A percentile compares a stretch with the other conserved stretches of the same genome.
Conservation (phyloP, 2,329 filamentous ascomycete species). For the Chalara sp. region DNA sequence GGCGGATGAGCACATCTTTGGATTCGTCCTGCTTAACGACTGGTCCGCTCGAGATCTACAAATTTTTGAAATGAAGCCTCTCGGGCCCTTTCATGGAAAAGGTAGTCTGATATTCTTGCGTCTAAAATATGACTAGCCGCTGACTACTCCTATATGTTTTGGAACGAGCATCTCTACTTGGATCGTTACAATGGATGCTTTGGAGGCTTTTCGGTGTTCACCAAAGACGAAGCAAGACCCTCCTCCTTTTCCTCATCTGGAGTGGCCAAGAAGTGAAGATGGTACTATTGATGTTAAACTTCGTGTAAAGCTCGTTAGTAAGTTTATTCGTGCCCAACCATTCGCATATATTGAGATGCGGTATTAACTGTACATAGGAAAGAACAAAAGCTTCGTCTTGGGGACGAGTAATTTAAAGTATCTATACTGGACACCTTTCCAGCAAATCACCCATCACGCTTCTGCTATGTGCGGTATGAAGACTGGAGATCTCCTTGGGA, state of each 20-base stretch:
- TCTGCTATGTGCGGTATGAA: slow-evolving; percentile 28
- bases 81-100: slow-evolving; percentile 55
- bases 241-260: neutral
- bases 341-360: neutral
- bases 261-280: neutral
- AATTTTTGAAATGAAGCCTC: slow-evolving; percentile 49
- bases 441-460: slow-evolving; percentile 29
- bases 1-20: slow-evolving; percentile 52
- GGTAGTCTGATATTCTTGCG: slow-evolving; percentile 13
- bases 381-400: slow-evolving; percentile 30
- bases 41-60: slow-evolving; percentile 57
- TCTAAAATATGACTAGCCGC: neutral
- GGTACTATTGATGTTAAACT: neutral
- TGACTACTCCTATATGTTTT: slow-evolving; percentile 29
- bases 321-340: neutral
- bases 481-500: slow-evolving; percentile 33
- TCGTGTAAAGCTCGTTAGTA: neutral
- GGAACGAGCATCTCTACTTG: slow-evolving; percentile 53
- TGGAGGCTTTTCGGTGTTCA: slow-evolving; percentile 43
- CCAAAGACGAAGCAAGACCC: neutral
- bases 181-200: slow-evolving; percentile 51
- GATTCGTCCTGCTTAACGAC: slow-evolving; percentile 53
- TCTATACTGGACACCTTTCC: slow-evolving; percentile 33
- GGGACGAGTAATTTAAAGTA: slow-evolving; percentile 24
- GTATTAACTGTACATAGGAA: slow-evolving; percentile 26